Conservation (phyloP, 495 filamentous ascomycete genomes). For the Glarea lozoyensis region DNA sequence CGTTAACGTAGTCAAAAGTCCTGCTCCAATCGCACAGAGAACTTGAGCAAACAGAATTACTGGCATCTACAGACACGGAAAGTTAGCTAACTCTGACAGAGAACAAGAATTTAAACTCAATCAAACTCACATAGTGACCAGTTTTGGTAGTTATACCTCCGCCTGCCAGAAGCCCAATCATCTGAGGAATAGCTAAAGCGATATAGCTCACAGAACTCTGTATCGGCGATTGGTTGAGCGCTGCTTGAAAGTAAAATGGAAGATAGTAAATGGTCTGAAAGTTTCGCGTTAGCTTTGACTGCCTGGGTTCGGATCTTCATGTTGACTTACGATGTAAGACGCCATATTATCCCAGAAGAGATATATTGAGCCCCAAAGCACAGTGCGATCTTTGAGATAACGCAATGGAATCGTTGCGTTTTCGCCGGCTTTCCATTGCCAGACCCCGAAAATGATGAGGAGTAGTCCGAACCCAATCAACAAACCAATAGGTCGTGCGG, state of each 20-base stretch:
- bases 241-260: slow-evolving; percentile 85
- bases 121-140: slow-evolving; percentile 57
- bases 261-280: slow-evolving; percentile 48
- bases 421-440: slow-evolving; percentile 58
- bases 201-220: slow-evolving; percentile 52
- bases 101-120: too few relatives aligned
- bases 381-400: too few relatives aligned
- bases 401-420: slow-evolving; percentile 63
- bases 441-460: slow-evolving; percentile 45
- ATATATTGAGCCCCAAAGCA: too few relatives aligned
- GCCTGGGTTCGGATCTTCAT: too few relatives aligned
- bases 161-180: background rate
- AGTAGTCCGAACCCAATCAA: slow-evolving; percentile 64
- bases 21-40: slow-evolving; percentile 19
- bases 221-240: slow-evolving; percentile 59
- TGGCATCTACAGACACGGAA: too few relatives aligned
- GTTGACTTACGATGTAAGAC: too few relatives aligned
- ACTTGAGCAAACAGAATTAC: too few relatives aligned
- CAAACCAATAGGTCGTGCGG: slow-evolving; percentile 59
- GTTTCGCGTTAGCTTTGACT: slow-evolving; percentile 51
- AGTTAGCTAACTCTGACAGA: too few relatives aligned
- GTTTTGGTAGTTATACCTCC: background rate
- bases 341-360: too few relatives aligned
- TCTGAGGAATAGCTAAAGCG: background rate
- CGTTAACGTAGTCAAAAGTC: slow-evolving; percentile 22